Conservation (phyloP, 305 asterid genomes). For the Fraxinus xanthoxyloides region DNA sequence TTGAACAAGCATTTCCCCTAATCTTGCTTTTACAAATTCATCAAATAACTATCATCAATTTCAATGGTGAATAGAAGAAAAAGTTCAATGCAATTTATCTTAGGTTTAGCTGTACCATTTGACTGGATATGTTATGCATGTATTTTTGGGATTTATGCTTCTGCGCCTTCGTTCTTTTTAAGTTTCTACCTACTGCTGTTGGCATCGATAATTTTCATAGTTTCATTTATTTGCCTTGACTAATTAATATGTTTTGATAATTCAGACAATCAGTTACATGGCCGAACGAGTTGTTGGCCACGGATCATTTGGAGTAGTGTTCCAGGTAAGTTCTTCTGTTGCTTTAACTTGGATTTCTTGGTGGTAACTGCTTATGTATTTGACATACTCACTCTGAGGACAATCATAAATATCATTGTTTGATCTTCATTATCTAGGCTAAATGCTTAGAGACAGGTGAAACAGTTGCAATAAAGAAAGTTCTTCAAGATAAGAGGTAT, state of each 20-base stretch:
- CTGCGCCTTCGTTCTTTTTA: not conserved
- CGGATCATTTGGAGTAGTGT: conserved; percentile 91
- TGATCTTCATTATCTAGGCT: conserved; percentile 54
- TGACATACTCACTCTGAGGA: not conserved
- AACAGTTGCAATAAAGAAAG: conserved; percentile 89
- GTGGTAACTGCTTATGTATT: not conserved
- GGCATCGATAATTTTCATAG: not conserved
- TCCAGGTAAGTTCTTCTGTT: conserved; percentile 55
- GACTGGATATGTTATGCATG: not conserved
- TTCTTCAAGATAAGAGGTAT: conserved; percentile 92
- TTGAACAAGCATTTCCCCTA: not conserved
- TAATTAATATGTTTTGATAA: not conserved
- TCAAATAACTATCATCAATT: not conserved
- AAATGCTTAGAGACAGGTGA: conserved; percentile 94
- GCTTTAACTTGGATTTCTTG: conserved; percentile 11
- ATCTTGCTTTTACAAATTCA: not conserved
- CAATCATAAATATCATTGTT: conserved; percentile 1
- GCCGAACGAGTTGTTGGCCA: conserved; percentile 94
- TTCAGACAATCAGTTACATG: conserved; percentile 74
- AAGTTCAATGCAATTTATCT: not conserved
- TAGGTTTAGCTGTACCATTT: not conserved
- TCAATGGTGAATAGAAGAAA: not conserved
- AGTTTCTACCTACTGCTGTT: not conserved
- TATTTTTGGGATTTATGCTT: not conserved
- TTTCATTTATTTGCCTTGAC: not conserved